Base-by-base conservation (phyloP, 257 asterid species). In the Nemophila menziesii region DNA sequence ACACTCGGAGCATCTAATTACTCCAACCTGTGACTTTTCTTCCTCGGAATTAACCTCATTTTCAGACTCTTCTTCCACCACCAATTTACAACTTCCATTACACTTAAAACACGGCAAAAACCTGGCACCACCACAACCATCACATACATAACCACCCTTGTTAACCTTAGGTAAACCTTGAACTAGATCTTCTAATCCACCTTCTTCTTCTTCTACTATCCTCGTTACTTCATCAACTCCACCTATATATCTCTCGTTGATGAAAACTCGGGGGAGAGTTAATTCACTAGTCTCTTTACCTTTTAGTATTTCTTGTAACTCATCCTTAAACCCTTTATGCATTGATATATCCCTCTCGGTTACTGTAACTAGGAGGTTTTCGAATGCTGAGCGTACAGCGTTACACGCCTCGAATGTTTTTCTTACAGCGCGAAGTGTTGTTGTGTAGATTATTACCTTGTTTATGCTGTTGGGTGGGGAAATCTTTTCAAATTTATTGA, bases 271-370 rank as follows among this genome's bases (percentile, higher is more conserved):
- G 0, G 97, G 97, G 1, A 95, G 97, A 9, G 70, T 52, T 55
- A 61, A 15, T 51, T 60, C 15, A 36, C 54, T 79, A 3, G 39
- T 19, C 41, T 52, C 73, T 50, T 64, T 75, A 15, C 67, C 77
- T 48, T 68, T 71, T 78, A 87, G 49, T 55, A 87, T 22, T 36
- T 71, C 75, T 64, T 63, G 65, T 14, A 87, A 43, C 44, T 83
- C 95, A 0, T 83, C 92, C 61, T 72, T 75, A 22, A 79, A 83
- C 26, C 92, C 86, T 57, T 55, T 65, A 45, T 87, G 89, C 97
- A 87, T 87, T 0, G 97, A 87, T 40, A 83, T 71, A 33, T 87
- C 97, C 53, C 97, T 75, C 66, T 87, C 97, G 2, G 69, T 69
- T 15, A 75, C 20, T 37, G 36, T 40, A 49, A 83, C 55, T 45